Base-by-base conservation (phyloP, 2,329 filamentous ascomycete genomes). In the Fusarium penzigii region DNA sequence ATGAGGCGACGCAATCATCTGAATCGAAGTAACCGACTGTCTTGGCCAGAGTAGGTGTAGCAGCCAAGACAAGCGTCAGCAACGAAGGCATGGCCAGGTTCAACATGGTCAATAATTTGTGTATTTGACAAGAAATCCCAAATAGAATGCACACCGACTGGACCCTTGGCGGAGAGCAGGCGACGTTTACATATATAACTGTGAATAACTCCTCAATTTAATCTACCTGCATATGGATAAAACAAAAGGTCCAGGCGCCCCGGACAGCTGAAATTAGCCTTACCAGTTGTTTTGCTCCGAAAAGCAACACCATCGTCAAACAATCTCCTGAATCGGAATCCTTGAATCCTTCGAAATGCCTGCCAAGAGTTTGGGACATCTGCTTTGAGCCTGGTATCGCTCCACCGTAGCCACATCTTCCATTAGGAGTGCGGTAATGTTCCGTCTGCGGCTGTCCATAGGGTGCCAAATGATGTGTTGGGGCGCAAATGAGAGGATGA, bases 1-100 rank as follows among this genome's bases (percentile, higher is more conserved):
- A 41, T 7, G 41, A 14, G 20, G 46, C 50, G n/a, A 32, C 42
- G 20, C 50, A 49, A 8, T 20, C 13, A 16, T 46, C 16, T 7
- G 46, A 17, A 6, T 49, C 39, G 39, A 47, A 53, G 29, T 49
- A 46, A 29, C 46, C 46, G 3, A 49, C 39, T 14, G 45, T 46
- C 25, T 42, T 46, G 17, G 46, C 51, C 17, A 44, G 14, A 2
- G 16, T 29, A 17, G 47, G 47, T 13, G 41, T 36, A 14, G 32
- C 16, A n/a, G 32, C 32, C 16, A 49, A 20, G 20, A 38, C n/a
- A 12, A 32, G 17, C 12, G 29, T 38, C 29, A 45, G 14, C 10
- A 42, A 12, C 11, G 29, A 36, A 36, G 32, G 32, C 32, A 12
- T 36, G 32, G 32, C 13, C 32, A 36, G 13, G 13, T 36, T 36